phyloP scores from a whole-genome alignment of 345 rosid genomes.

The Gossypioides kirkii region DNA sequence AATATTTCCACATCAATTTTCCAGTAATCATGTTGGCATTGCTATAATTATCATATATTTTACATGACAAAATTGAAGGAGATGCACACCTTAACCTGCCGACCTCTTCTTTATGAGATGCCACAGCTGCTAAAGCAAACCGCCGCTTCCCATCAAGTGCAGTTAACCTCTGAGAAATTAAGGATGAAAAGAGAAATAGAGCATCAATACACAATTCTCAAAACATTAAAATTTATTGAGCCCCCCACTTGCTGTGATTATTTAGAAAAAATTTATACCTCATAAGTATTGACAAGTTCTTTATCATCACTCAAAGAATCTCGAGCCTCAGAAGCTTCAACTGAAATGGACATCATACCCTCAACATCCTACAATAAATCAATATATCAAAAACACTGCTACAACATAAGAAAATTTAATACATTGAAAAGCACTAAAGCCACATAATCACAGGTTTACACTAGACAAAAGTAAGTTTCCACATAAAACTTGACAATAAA shows the following conservation, averaged over 20 bases:
- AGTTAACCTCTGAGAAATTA: constrained; percentile 67
- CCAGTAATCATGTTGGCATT: background rate
- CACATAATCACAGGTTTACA: background rate
- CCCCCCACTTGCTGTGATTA: background rate
- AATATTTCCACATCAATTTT: background rate
- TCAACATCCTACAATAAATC: constrained; percentile 69
- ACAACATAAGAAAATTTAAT: background rate
- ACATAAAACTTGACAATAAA: background rate
- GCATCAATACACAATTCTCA: constrained; percentile 6
- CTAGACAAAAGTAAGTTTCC: background rate
- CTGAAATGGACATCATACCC: constrained; percentile 99
- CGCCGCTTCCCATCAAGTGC: constrained; percentile 98
- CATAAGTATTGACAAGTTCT: constrained; percentile 89
- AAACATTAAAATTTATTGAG: background rate
- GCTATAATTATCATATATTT: background rate
- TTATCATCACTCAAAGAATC: constrained; percentile 93
- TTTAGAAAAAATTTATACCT: constrained; percentile 41
- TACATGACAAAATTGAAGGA: background rate
- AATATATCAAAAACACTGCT: constrained; percentile 12
- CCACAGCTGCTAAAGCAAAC: constrained; percentile 93
- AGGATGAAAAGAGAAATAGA: constrained; percentile 5
- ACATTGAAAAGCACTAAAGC: constrained; percentile 17
- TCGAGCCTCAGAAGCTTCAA: constrained; percentile 91
- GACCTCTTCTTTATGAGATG: constrained; percentile 86
- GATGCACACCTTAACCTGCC: constrained; percentile 74